Evolutionary conservation across 1,284 basidiomycete species (phyloP).

Genomic region (Rhodotorula sp.): DNA sequence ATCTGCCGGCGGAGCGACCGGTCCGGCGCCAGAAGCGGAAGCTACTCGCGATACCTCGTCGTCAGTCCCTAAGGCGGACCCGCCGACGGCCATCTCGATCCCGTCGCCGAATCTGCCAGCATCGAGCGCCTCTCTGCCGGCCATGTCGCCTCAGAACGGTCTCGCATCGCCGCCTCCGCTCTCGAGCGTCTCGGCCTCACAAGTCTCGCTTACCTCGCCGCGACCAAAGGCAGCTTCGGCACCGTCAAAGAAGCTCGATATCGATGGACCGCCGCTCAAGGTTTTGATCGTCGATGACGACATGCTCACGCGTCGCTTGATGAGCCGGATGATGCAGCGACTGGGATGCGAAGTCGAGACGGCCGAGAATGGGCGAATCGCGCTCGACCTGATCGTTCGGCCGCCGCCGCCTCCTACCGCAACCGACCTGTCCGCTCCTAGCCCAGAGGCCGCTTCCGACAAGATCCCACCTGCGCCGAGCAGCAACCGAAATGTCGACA

Average conservation of each 20-base stretch:
- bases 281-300: constrained; percentile 56
- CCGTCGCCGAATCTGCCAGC: constrained; percentile 11
- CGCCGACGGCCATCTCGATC: not conserved
- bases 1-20: no score
- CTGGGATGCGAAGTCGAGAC: constrained; percentile 73
- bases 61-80: no score
- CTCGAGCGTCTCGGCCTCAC: not conserved
- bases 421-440: not conserved
- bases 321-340: constrained; percentile 74
- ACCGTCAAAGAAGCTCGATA: constrained; percentile 19
- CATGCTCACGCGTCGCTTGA: constrained; percentile 72
- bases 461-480: not conserved
- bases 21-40: no score
- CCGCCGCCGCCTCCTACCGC: constrained; percentile 8
- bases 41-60: no score
- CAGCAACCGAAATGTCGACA: not conserved
- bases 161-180: constrained; percentile 15
- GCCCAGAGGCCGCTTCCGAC: not conserved
- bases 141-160: no score
- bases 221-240: not conserved
- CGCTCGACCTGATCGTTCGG: constrained; percentile 69
- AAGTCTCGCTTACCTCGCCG: constrained; percentile 1
- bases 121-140: constrained; percentile 10
- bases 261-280: constrained; percentile 46
- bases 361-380: constrained; percentile 84